These are phyloP conservation scores for Periglandula ipomoeae DNA, from an alignment of 2,329 filamentous ascomycete genomes.

Conservation along the genomic window DNA sequence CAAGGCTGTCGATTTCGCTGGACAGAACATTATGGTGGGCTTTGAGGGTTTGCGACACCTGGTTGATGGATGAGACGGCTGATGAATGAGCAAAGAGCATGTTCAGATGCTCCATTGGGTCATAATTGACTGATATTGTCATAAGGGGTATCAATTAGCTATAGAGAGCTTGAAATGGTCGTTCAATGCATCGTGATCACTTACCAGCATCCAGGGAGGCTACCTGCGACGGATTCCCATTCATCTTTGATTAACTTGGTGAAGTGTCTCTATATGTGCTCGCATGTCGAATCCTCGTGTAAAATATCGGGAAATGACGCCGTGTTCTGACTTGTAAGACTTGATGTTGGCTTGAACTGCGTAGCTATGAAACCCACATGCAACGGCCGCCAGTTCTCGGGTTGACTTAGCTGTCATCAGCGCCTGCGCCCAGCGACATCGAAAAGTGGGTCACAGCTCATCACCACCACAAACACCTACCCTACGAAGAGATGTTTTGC, in stretches of 20 bases:
- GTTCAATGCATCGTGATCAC: conserved; percentile 2
- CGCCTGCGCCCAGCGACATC: background rate
- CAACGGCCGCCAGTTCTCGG: too few relatives aligned
- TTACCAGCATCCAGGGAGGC: conserved; percentile 37
- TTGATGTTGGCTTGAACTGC: too few relatives aligned
- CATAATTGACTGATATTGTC: conserved; percentile 59
- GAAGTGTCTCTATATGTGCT: background rate
- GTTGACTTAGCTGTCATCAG: too few relatives aligned
- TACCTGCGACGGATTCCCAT: conserved; percentile 25
- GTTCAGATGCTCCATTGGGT: conserved; percentile 89
- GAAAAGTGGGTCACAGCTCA: background rate
- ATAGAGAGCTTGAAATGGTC: background rate
- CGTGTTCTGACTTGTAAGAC: too few relatives aligned
- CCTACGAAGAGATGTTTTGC: too few relatives aligned
- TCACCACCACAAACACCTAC: too few relatives aligned
- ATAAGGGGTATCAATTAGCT: background rate
- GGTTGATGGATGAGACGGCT: conserved; percentile 65
- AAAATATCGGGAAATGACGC: too few relatives aligned
- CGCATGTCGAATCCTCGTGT: background rate
- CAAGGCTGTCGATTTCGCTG: conserved; percentile 62
- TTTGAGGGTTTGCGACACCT: conserved; percentile 65
- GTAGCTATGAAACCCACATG: too few relatives aligned
- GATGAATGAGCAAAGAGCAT: conserved; percentile 86
- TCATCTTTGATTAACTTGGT: conserved; percentile 24
- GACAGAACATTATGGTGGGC: conserved; percentile 76